These are phyloP conservation scores for Gynostemma pentaphyllum DNA, from an alignment of 306 rosid genomes.

Conservation along the genomic window DNA sequence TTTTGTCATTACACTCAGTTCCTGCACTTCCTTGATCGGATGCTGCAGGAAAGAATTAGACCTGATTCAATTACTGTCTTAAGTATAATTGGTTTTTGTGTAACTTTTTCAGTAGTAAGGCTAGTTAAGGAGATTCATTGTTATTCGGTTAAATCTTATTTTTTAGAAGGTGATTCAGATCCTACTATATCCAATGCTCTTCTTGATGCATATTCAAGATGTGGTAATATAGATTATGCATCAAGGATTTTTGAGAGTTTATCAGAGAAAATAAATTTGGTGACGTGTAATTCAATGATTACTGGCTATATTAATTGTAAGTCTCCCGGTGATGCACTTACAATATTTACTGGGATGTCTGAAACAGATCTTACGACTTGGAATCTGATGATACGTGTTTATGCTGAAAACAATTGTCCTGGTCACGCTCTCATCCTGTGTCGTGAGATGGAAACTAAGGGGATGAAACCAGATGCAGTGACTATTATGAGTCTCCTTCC, in stretches of 20 bases:
- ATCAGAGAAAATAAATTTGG: conserved; percentile 40
- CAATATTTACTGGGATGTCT: conserved; percentile 40
- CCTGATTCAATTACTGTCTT: conserved; percentile 59
- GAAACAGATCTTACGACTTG: conserved; percentile 79
- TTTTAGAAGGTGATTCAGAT: conserved; percentile 24
- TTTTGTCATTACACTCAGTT: conserved; percentile 30
- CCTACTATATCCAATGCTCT: conserved; percentile 61
- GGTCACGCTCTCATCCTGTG: conserved; percentile 45
- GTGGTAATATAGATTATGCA: conserved; percentile 57
- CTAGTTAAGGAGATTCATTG: conserved; percentile 72
- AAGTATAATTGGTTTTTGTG: conserved; percentile 45
- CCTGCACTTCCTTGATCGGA: conserved; percentile 34
- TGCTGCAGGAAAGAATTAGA: conserved; percentile 39
- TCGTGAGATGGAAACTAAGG: conserved; percentile 40
- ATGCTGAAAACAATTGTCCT: conserved; percentile 60
- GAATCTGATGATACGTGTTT: conserved; percentile 76
- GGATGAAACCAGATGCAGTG: conserved; percentile 69
- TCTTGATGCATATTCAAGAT: conserved; percentile 86
- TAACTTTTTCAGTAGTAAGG: conserved; percentile 24
- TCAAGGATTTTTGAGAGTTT: conserved; percentile 40
- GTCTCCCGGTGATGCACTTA: conserved; percentile 42
- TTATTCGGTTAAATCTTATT: conserved; percentile 51
- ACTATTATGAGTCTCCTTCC: conserved; percentile 81
- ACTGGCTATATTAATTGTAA: conserved; percentile 55
- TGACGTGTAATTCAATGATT: conserved; percentile 63